These are phyloP conservation scores for Pichia sp. DNA, from an alignment of 1,139 yeast species.

Conservation along the genomic window DNA sequence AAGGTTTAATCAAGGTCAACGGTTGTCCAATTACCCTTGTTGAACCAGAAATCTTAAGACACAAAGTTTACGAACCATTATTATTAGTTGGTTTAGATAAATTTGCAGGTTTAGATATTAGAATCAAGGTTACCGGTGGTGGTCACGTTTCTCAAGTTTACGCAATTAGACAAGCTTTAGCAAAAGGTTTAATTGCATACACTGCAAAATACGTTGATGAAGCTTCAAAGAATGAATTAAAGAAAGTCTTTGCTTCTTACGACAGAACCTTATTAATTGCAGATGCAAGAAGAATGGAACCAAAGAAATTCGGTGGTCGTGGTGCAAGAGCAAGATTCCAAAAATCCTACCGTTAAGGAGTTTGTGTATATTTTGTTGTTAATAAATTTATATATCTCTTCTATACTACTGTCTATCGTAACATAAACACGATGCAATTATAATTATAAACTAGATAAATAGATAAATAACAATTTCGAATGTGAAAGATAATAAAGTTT, in stretches of 20 bases:
- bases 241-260: constrained; percentile 95
- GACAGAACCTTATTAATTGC: constrained; percentile 99
- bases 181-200: constrained; percentile 99
- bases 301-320: constrained; percentile 99
- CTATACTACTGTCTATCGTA: constrained; percentile 3
- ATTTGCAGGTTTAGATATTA: constrained; percentile 96
- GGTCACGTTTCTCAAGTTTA: constrained; percentile 99
- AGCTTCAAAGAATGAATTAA: constrained; percentile 98
- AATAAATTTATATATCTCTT: constrained; percentile 4
- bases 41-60: constrained; percentile 97
- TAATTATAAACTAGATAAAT: background rate
- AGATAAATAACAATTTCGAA: too few species aligned
- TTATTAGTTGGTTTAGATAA: constrained; percentile 98
- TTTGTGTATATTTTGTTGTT: constrained; percentile 5
- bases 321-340: constrained; percentile 99
- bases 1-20: constrained; percentile 98
- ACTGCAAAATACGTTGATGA: constrained; percentile 99
- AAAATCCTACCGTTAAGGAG: constrained; percentile 95
- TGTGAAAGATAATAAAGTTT: too few species aligned
- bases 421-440: background rate
- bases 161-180: constrained; percentile 99
- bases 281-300: constrained; percentile 99
- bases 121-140: constrained; percentile 99
- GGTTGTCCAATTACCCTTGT: constrained; percentile 99
- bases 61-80: constrained; percentile 99